phyloP scores from a whole-genome alignment of 1,139 yeast species.

The Pichia kudriavzevii region DNA sequence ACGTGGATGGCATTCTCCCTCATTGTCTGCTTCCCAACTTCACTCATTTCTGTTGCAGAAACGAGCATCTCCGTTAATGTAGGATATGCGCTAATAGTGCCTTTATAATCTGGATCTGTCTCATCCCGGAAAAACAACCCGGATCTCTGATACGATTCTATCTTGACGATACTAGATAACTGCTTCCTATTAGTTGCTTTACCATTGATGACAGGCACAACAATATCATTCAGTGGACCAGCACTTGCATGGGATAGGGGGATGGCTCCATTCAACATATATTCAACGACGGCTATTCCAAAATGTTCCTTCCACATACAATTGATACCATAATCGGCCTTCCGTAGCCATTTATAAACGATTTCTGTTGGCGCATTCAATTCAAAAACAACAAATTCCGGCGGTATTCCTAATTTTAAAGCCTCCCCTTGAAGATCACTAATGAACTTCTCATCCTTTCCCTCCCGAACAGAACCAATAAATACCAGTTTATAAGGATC shows the following conservation, averaged over 20 bases:
- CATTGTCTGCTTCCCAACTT: conserved; percentile 34
- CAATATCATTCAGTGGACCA: conserved; percentile 88
- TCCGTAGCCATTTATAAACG: conserved; percentile 48
- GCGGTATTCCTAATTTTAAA: conserved; percentile 36
- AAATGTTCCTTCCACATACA: conserved; percentile 99
- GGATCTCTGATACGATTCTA: conserved; percentile 22
- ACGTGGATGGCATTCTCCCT: conserved; percentile 46
- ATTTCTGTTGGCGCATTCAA: conserved; percentile 69
- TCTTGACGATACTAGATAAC: conserved; percentile 4
- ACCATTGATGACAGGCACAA: conserved; percentile 43
- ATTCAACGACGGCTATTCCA: conserved; percentile 96
- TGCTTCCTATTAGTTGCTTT: conserved; percentile 13
- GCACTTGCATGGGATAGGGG: conserved; percentile 93
- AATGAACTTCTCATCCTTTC: conserved; percentile 58
- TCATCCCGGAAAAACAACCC: conserved; percentile 72
- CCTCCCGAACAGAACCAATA: conserved; percentile 78
- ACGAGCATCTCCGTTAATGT: conserved; percentile 43
- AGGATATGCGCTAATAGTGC: conserved; percentile 24
- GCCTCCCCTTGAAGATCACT: conserved; percentile 41
- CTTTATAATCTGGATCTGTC: conserved; percentile 51
- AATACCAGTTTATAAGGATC: conserved; percentile 45
- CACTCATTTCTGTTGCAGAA: conserved; percentile 35
- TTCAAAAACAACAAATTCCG: conserved; percentile 51
- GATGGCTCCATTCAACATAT: conserved; percentile 75
- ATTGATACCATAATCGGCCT: conserved; percentile 72